phyloP scores from a whole-genome alignment of 495 filamentous ascomycete genomes.

The Paragyromitra xinjiangensis region DNA sequence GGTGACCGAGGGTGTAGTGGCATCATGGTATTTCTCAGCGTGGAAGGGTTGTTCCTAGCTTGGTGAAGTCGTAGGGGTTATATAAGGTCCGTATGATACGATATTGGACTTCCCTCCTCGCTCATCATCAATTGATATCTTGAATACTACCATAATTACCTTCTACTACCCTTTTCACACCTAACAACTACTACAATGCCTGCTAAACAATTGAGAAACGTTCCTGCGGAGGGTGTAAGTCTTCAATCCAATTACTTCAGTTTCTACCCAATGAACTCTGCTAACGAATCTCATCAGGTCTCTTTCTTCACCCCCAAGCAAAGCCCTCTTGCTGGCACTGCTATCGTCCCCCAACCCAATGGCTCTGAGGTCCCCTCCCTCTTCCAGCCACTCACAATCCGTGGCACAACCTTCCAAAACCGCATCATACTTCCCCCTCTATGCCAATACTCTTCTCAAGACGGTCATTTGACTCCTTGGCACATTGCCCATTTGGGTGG shows the following conservation, averaged over 20 bases:
- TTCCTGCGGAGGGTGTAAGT: slow-evolving; percentile 43
- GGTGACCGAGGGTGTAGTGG: background rate
- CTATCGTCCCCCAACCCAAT: slow-evolving; percentile 60
- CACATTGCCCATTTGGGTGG: slow-evolving; percentile 65
- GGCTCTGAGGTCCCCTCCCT: slow-evolving; percentile 65
- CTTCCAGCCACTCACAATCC: slow-evolving; percentile 73
- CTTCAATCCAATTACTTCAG: background rate
- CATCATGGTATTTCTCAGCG: slow-evolving; percentile 2
- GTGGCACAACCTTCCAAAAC: slow-evolving; percentile 74
- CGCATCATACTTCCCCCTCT: slow-evolving; percentile 69
- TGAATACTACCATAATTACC: background rate
- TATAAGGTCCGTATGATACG: background rate
- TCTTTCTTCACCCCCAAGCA: slow-evolving; percentile 71
- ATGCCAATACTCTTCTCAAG: slow-evolving; percentile 74
- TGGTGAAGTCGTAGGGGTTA: background rate
- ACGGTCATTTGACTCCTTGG: slow-evolving; percentile 71
- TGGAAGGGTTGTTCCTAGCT: background rate
- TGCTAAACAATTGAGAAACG: slow-evolving; percentile 10
- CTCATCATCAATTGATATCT: background rate
- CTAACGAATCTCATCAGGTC: slow-evolving; percentile 39
- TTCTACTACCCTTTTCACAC: background rate
- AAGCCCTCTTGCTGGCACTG: slow-evolving; percentile 65
- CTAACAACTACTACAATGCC: slow-evolving; percentile 26
- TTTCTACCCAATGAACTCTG: background rate
- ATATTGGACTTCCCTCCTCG: background rate